Conservation (phyloP, 306 rosid species). For the Cicer pinnatifidum region DNA sequence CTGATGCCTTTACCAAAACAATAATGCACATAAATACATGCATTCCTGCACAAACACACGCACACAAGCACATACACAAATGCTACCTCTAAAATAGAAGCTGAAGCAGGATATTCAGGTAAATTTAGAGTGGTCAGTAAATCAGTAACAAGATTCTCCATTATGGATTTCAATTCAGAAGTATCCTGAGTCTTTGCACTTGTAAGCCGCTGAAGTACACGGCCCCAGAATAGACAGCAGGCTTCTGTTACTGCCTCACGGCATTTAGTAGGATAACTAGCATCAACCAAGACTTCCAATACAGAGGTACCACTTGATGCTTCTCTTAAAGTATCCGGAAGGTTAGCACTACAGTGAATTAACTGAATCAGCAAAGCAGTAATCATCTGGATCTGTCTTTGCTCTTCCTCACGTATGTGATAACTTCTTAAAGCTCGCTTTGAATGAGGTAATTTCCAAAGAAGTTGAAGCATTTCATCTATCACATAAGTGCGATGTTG, state of each 20-base stretch:
- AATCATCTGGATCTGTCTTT: conserved; percentile 95
- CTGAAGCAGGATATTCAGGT: conserved; percentile 98
- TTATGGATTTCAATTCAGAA: conserved; percentile 80
- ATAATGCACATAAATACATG: conserved; percentile 12
- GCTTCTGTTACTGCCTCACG: conserved; percentile 76
- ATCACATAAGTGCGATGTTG: conserved; percentile 91
- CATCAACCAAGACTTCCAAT: conserved; percentile 75
- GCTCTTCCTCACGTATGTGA: conserved; percentile 92
- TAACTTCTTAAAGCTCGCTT: conserved; percentile 91
- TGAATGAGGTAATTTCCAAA: conserved; percentile 83
- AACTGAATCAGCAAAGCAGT: conserved; percentile 92
- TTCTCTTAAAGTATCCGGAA: conserved; percentile 83
- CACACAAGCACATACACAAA: conserved; percentile 12
- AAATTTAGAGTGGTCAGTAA: conserved; percentile 80
- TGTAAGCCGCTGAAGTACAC: conserved; percentile 89
- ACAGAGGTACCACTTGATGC: conserved; percentile 69
- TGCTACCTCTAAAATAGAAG: conserved; percentile 85
- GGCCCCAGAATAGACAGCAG: conserved; percentile 86
- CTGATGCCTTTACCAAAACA: conserved; percentile 35
- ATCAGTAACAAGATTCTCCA: conserved; percentile 94
- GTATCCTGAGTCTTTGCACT: conserved; percentile 86
- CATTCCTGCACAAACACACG: conserved; percentile 21
- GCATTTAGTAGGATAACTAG: conserved; percentile 70
- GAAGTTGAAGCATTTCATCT: conserved; percentile 89
- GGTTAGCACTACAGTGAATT: conserved; percentile 89